Evolutionary conservation across 2,329 filamentous ascomycete genomes (phyloP), one percentile per base, ranked within the genome.

Genomic region (Aspergillus oerlinghausenensis): DNA sequence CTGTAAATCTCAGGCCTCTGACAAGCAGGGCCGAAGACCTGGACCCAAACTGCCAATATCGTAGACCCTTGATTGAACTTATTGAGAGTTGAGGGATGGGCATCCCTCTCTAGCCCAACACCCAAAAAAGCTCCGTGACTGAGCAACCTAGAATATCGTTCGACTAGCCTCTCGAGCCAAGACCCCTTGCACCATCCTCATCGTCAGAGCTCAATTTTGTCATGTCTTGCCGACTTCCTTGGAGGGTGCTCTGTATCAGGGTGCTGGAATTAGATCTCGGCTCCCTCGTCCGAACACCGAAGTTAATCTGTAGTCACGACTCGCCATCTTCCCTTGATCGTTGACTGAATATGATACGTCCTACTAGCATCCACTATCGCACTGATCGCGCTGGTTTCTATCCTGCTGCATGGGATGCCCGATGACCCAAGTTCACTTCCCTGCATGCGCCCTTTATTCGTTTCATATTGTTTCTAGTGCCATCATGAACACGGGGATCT

Each of bases 251-350:
- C 29, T 60, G 56, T 3, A 60, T 58, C 42, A 55, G 51, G 25
- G 26, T 17, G 53, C 35, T 48, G 45, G 43, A 19, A 65, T 17
- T 17, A 38, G 32, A 38, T 17, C 35, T 23, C 58, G 57, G 29
- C 70, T 70, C 42, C 68, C 69, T 4, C 77, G 75, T 21, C 73
- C 78, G 67, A 84, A 85, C 7, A 84, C 63, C 82, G 45, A 84
- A 71, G 81, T 78, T 56, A 86, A 65, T 5, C 63, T 67, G n/a
- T 78, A 77, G 38, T 77, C 67, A 7, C 73, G 67, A 19, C 84
- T 67, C 8, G 80, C 80, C 8, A 79, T 77, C 70, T 85, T 83
- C 11, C 85, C 65, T 86, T 83, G 28, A 85, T 63, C 9, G 81
- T 75, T 60, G 80, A 75, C 80, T 84, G 62, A 49, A 54, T 17